These are phyloP conservation scores for Phytophthora colocasiae DNA, from an alignment of 352 stramenopile species.

Conservation along the genomic window DNA sequence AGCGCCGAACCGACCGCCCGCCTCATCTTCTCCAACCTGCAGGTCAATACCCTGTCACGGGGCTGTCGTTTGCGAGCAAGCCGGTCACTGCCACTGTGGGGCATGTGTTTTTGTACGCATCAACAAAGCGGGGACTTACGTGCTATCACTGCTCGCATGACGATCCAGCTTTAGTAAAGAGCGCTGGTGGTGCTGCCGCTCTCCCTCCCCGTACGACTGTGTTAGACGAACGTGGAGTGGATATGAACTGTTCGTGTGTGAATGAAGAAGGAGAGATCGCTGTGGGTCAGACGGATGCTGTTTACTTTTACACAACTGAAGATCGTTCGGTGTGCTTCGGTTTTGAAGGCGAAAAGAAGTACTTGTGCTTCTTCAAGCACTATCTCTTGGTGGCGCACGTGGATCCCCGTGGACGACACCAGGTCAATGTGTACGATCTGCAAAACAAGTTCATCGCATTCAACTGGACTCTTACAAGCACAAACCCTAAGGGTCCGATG, in stretches of 20 bases:
- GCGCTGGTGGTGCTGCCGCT: slow-evolving; percentile 59
- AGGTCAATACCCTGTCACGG: slow-evolving; percentile 81
- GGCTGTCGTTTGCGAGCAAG: slow-evolving; percentile 83
- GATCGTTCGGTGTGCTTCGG: slow-evolving; percentile 89
- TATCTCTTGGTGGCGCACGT: slow-evolving; percentile 87
- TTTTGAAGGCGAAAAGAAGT: slow-evolving; percentile 90
- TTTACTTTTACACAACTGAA: slow-evolving; percentile 92
- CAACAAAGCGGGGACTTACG: slow-evolving; percentile 77
- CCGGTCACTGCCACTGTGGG: slow-evolving; percentile 64
- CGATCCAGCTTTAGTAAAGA: slow-evolving; percentile 78
- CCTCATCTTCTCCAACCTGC: slow-evolving; percentile 81
- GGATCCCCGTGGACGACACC: slow-evolving; percentile 80
- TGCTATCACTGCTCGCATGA: slow-evolving; percentile 89
- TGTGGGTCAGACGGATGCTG: slow-evolving; percentile 83
- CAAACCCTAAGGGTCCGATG: slow-evolving; percentile 40
- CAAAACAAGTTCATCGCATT: slow-evolving; percentile 95
- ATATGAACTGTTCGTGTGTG: slow-evolving; percentile 82
- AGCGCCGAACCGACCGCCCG: slow-evolving; percentile 72
- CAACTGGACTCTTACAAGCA: slow-evolving; percentile 88
- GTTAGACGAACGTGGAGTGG: slow-evolving; percentile 83
- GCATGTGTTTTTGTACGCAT: slow-evolving; percentile 84
- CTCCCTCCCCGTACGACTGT: slow-evolving; percentile 79
- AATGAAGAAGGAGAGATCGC: slow-evolving; percentile 88
- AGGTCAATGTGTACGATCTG: slow-evolving; percentile 93
- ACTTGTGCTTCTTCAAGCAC: slow-evolving; percentile 90